Conservation (phyloP, 495 filamentous ascomycete genomes). For the Hypoxylon trugodes region DNA sequence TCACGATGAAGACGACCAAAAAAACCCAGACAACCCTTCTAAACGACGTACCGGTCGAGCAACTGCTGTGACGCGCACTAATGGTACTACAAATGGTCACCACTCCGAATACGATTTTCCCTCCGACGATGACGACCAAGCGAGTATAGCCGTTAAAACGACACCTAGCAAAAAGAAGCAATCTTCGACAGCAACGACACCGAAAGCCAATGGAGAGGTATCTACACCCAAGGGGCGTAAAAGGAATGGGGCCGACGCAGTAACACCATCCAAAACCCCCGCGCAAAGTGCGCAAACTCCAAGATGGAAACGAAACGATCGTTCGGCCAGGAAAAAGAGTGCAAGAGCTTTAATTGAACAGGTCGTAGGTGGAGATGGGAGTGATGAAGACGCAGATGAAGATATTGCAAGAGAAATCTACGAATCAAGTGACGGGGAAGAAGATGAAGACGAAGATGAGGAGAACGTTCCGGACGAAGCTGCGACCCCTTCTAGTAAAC, state of each 20-base stretch:
- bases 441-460: constrained; percentile 52
- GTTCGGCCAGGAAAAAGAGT: constrained; percentile 88
- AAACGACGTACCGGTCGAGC: constrained; percentile 18
- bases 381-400: constrained; percentile 78
- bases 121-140: constrained; percentile 34
- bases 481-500: constrained; percentile 44
- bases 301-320: constrained; percentile 67
- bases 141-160: constrained; percentile 9
- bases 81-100: constrained; percentile 3
- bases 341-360: constrained; percentile 75
- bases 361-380: constrained; percentile 66
- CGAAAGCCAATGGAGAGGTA: constrained; percentile 9
- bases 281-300: constrained; percentile 57
- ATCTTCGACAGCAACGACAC: constrained; percentile 1
- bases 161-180: constrained; percentile 37
- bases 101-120: constrained; percentile 43
- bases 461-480: constrained; percentile 51
- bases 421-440: constrained; percentile 61
- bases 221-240: constrained; percentile 45
- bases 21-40: constrained; percentile 8
- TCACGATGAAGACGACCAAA: constrained; percentile 22
- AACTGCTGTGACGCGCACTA: background rate
- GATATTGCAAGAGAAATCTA: constrained; percentile 77
- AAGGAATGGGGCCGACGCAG: constrained; percentile 33
- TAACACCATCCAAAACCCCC: constrained; percentile 49